Evolutionary conservation across 768 basidiomycete genomes (phyloP).

Genomic region (Amanita inopinata): DNA sequence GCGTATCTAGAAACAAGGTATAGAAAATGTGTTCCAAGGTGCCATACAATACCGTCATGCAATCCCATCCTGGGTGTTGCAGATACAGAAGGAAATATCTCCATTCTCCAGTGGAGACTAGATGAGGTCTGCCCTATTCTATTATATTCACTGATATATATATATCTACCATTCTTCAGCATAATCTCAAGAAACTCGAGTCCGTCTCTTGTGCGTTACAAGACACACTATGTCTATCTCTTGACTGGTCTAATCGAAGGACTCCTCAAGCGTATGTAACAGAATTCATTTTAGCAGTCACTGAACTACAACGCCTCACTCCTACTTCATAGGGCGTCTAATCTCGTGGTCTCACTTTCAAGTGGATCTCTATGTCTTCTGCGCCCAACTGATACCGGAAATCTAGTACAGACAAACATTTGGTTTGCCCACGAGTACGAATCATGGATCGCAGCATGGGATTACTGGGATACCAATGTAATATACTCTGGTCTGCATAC

Average conservation of each 20-base stretch:
- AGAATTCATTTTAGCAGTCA: too few relatives aligned
- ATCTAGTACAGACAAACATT: constrained; percentile 35
- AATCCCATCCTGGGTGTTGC: constrained; percentile 60
- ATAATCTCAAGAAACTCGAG: constrained; percentile 27
- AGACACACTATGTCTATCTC: constrained; percentile 71
- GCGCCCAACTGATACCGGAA: constrained; percentile 32
- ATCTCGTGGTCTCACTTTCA: constrained; percentile 75
- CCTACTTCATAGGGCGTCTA: constrained; percentile 30
- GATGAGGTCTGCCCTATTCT: constrained; percentile 26
- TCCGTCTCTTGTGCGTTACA: constrained; percentile 39
- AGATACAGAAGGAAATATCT: constrained; percentile 76
- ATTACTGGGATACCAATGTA: constrained; percentile 72
- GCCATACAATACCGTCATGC: constrained; percentile 35
- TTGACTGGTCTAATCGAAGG: constrained; percentile 86
- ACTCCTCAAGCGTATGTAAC: constrained; percentile 34
- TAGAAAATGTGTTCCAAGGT: constrained; percentile 31
- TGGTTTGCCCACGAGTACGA: constrained; percentile 94
- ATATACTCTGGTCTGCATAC: constrained; percentile 68
- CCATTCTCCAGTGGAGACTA: constrained; percentile 46
- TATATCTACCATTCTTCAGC: constrained; percentile 20
- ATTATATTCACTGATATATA: neutral
- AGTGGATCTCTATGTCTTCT: constrained; percentile 65
- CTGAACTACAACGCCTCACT: too few relatives aligned
- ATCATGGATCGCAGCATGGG: constrained; percentile 90
- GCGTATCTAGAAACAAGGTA: neutral